phyloP scores from a whole-genome alignment of 305 asterid species.

The Solanum hybrid region DNA sequence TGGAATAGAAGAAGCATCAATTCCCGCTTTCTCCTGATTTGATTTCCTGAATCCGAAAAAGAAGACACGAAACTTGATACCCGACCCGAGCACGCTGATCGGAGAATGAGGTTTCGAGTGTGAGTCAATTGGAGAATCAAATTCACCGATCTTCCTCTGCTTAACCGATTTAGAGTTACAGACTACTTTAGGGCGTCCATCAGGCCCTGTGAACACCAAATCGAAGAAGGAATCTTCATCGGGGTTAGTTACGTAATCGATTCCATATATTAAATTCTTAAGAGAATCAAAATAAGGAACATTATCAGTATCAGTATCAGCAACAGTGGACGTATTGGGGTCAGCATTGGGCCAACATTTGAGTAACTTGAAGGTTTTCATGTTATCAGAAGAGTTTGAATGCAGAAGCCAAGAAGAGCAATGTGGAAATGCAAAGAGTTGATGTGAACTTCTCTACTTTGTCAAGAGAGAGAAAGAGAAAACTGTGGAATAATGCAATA shows the following conservation, averaged over 20 bases:
- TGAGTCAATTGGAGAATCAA: constrained; percentile 17
- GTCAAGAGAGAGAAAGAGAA: not conserved
- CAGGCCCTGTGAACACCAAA: constrained; percentile 45
- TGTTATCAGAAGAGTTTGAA: not conserved
- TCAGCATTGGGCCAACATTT: constrained; percentile 46
- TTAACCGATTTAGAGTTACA: not conserved
- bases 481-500: not conserved
- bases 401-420: not conserved
- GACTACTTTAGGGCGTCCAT: constrained; percentile 4
- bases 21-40: constrained; percentile 30
- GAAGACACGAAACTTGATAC: constrained; percentile 56
- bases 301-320: not conserved
- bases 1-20: constrained; percentile 11
- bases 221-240: constrained; percentile 75
- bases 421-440: not conserved
- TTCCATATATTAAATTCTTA: not conserved
- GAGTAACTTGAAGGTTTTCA: constrained; percentile 55
- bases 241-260: constrained; percentile 20
- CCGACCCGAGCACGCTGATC: constrained; percentile 19
- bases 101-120: constrained; percentile 42
- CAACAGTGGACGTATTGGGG: constrained; percentile 22
- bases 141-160: not conserved
- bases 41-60: constrained; percentile 50
- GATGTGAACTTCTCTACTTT: not conserved
- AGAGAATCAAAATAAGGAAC: constrained; percentile 9